Evolutionary conservation across 2,329 filamentous ascomycete genomes (phyloP).

Genomic region (Phialophora verrucosa): DNA sequence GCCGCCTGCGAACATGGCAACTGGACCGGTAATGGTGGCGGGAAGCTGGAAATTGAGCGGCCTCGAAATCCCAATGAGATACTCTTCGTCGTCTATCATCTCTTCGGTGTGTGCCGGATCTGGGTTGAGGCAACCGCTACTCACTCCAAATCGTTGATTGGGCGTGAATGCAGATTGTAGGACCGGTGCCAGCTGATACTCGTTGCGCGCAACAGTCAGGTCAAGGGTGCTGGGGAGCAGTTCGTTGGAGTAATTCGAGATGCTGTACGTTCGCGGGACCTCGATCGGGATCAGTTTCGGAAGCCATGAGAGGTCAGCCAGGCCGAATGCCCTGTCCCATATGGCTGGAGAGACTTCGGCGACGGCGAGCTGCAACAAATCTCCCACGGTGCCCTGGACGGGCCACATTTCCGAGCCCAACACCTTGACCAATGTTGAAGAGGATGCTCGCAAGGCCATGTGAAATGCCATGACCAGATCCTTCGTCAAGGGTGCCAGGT

Average conservation of each 20-base stretch:
- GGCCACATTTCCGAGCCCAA: conserved; percentile 30
- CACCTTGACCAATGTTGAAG: conserved; percentile 24
- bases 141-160: conserved; percentile 22
- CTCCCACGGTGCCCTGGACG: conserved; percentile 28
- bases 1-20: conserved; percentile 30
- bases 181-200: conserved; percentile 18
- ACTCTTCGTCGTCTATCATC: conserved; percentile 28
- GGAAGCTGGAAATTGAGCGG: conserved; percentile 29
- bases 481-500: conserved; percentile 28
- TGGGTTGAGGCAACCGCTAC: conserved; percentile 27
- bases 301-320: conserved; percentile 29
- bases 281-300: conserved; percentile 27
- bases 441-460: conserved; percentile 28
- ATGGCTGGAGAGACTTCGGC: conserved; percentile 27
- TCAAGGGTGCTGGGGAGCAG: conserved; percentile 28
- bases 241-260: conserved; percentile 28
- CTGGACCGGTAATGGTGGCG: conserved; percentile 19
- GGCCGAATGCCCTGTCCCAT: conserved; percentile 29
- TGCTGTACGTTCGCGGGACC: conserved; percentile 27
- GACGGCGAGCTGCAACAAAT: conserved; percentile 29
- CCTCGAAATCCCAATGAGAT: conserved; percentile 24
- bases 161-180: conserved; percentile 9
- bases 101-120: conserved; percentile 22
- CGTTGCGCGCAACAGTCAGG: conserved; percentile 25
- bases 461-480: conserved; percentile 25